Evolutionary conservation across 345 rosid genomes (phyloP), one percentile per base, ranked within the genome.

Genomic region (Eucalyptus tenuipes): DNA sequence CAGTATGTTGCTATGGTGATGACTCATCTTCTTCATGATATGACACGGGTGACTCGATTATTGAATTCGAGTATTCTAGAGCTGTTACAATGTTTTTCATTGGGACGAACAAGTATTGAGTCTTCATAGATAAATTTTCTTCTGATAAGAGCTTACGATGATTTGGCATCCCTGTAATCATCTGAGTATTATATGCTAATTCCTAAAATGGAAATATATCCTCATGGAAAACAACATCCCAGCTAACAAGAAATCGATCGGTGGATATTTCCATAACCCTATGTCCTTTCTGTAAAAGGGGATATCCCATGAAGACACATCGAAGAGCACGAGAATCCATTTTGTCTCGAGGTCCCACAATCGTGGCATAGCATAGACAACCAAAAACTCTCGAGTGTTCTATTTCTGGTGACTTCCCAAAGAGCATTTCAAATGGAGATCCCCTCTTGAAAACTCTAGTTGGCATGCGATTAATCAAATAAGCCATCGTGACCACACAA

Each of bases 21-120:
- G 64, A 52, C 57, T 52, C 57, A 18, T 7, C 24, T 52, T 57
- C 29, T 57, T 57, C n/a, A 10, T 10, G 29, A 25, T 57, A 57
- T 25, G 64, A 5, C 29, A 24, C n/a, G 4, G n/a, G 29, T 55
- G 1, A 24, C 29, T 55, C 0, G 0, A 55, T 1, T 24, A 1
- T 24, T 55, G 27, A 24, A 55, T 55, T 55, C 27, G 5, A 55
- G 29, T 55, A 55, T 55, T 55, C 61, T 20, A 10, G 61, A 55
- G 27, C 1, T 55, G 5, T 3, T 57, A 5, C 29, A 22, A 25
- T 57, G n/a, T 57, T 24, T 10, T 57, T 10, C 0, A 2, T 22
- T 55, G 1, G 13, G 10, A 55, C 3, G 1, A 0, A 22, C 12
- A 24, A 55, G 29, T 24, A 55, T 55, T 22, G 61, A 22, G 29